Evolutionary conservation across 441 rosid species (phyloP).

Genomic region (Hypseocharis bilobata): DNA sequence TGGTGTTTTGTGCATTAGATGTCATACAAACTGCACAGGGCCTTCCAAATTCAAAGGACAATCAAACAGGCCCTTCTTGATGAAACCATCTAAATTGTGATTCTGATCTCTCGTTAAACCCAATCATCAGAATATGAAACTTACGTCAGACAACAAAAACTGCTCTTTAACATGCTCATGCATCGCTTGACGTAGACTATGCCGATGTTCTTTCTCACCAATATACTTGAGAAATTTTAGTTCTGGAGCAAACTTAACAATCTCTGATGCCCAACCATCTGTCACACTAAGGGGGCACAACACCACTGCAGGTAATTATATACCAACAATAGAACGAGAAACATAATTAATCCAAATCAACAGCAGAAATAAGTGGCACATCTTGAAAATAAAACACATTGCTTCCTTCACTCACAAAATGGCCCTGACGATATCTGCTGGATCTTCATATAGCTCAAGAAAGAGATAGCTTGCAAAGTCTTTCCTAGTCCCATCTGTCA

Average conservation of each 20-base stretch:
- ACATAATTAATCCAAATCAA: neutral
- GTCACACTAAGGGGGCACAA: slow-evolving; percentile 78
- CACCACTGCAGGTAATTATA: slow-evolving; percentile 46
- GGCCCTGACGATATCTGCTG: slow-evolving; percentile 44
- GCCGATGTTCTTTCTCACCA: slow-evolving; percentile 59
- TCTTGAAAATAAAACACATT: slow-evolving; percentile 11
- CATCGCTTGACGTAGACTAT: slow-evolving; percentile 42
- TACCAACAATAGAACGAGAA: slow-evolving; percentile 6
- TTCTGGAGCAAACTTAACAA: slow-evolving; percentile 55
- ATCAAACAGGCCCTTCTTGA: neutral
- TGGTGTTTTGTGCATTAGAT: neutral
- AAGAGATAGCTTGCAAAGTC: slow-evolving; percentile 70
- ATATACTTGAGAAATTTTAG: slow-evolving; percentile 59
- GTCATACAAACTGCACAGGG: neutral
- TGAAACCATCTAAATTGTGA: neutral
- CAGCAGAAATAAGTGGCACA: neutral
- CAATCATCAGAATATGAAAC: slow-evolving; percentile 19
- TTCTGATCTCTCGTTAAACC: neutral
- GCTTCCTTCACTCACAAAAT: slow-evolving; percentile 49
- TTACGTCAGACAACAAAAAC: slow-evolving; percentile 33
- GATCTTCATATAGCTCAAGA: slow-evolving; percentile 67
- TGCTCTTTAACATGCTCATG: slow-evolving; percentile 36
- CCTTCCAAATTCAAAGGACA: neutral
- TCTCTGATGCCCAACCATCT: slow-evolving; percentile 79
- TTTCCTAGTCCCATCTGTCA: slow-evolving; percentile 87